Percentiles rank a stretch among this genome's conserved stretches.
Evolutionary conservation across 2,329 filamentous ascomycete genomes (phyloP).

Genomic region (Talaromyces sp.): DNA sequence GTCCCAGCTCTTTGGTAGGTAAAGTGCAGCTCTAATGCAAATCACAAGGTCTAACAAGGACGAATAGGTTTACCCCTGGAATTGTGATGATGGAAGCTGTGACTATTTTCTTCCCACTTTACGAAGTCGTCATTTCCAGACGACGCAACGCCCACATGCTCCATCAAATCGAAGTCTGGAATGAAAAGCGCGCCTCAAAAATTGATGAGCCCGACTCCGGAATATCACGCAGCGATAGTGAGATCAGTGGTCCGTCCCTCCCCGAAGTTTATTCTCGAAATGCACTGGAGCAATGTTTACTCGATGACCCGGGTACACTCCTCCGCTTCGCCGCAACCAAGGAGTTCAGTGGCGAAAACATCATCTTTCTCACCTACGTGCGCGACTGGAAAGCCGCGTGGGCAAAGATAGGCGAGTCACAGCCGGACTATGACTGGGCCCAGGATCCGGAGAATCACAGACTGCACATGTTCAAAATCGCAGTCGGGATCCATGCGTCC

Average conservation of each 20-base stretch:
- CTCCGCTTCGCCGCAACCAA: conserved; percentile 63
- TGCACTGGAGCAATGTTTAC: conserved; percentile 61
- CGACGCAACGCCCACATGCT: conserved; percentile 3
- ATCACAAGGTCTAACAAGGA: conserved; percentile 1
- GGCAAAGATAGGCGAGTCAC: conserved; percentile 9
- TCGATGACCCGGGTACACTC: conserved; percentile 58
- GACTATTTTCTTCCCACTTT: conserved; percentile 61
- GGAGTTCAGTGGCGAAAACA: conserved; percentile 69
- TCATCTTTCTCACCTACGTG: conserved; percentile 63
- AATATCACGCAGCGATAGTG: conserved; percentile 3
- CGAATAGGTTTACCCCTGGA: conserved; percentile 51
- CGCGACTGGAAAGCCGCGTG: conserved; percentile 55
- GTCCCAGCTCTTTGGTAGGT: conserved; percentile 48
- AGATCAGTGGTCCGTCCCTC: conserved; percentile 18
- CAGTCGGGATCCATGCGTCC: conserved; percentile 59
- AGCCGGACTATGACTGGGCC: conserved; percentile 13
- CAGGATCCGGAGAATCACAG: conserved; percentile 31
- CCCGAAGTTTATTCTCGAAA: conserved; percentile 56
- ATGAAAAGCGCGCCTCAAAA: background rate
- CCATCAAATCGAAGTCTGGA: conserved; percentile 5
- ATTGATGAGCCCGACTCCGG: conserved; percentile 2
- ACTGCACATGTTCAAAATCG: conserved; percentile 57
- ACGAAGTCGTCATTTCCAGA: conserved; percentile 21
- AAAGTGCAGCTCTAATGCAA: background rate
- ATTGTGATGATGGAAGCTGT: conserved; percentile 63